Evolutionary conservation across 106 monocot species (phyloP).

Genomic region (Gastrodia elata): DNA sequence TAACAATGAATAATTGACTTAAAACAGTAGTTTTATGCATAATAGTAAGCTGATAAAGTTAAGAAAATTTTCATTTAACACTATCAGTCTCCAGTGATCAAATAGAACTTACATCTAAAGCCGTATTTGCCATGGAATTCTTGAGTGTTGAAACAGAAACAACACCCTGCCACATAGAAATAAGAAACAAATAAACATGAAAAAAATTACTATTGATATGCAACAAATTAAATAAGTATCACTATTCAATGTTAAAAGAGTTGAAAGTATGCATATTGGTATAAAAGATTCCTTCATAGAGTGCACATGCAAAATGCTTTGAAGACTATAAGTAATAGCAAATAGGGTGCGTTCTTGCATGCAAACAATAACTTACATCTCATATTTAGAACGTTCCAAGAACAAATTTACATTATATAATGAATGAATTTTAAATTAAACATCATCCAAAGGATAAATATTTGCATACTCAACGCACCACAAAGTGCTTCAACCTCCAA

Average conservation of each 20-base stretch:
- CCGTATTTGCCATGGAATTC: slow-evolving; percentile 34
- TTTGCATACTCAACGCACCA: neutral
- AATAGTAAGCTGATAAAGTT: neutral
- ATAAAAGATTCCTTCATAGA: neutral
- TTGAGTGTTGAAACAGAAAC: slow-evolving; percentile 54
- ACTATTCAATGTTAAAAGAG: neutral
- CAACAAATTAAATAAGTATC: neutral
- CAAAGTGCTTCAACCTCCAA: neutral
- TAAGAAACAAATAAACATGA: slow-evolving; percentile 5
- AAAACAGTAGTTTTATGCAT: neutral
- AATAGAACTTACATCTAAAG: slow-evolving; percentile 25
- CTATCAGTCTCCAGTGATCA: neutral
- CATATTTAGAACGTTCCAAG: neutral
- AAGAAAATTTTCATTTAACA: neutral
- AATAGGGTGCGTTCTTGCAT: too few relatives aligned
- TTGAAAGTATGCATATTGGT: neutral
- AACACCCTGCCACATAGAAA: slow-evolving; percentile 55
- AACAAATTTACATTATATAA: neutral
- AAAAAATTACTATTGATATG: neutral
- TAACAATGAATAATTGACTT: too few relatives aligned
- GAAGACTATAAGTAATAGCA: neutral
- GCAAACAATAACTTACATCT: neutral
- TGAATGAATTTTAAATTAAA: neutral
- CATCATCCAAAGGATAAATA: neutral
- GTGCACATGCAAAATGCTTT: neutral